Evolutionary conservation across 2,329 filamentous ascomycete species (phyloP), one percentile per base, ranked within the genome.

Genomic region (Podosphaera aphanis): DNA sequence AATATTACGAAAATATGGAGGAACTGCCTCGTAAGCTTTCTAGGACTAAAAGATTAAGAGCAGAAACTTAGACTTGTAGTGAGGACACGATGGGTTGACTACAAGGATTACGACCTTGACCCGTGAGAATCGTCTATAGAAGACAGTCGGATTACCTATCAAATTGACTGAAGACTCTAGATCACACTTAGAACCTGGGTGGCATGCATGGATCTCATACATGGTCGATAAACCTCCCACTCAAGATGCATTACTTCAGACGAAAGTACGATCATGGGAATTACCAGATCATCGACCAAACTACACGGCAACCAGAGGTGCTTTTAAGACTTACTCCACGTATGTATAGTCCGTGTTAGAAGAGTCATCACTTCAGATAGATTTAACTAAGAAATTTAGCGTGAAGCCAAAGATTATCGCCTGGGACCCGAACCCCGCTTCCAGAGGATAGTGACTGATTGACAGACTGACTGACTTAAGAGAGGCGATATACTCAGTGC

Each of bases 141-240:
- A 27, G 43, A 29, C 15, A 38, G 15, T 29, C 27, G 49, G 52
- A n/a, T 13, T 33, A 13, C 13, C 15, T 33, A 6, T 7, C 29
- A 33, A 11, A 33, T 33, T 42, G 20, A 42, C 23, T 15, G 4
- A 15, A 37, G 31, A 18, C 13, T 44, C 27, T 19, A 80, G 77
- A 50, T 74, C 74, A 48, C 83, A 94, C 46, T 82, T 94, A 57
- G 88, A 95, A 64, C 86, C 88, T 44, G 83, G 88, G 63, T 98
- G 90, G 90, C 90, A 95, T 66, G 84, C 83, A 25, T 98, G 90
- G 90, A 85, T 98, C 56, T 84, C 84, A 53, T 95, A 98, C 66
- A 68, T 77, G 65, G 78, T 93, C 57, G 85, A 95, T 64, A 81
- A 82, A 64, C 77, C 88, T 33, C 90, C 90, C 1, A 73, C 69